Evolutionary conservation across 345 rosid genomes (phyloP).

Genomic region (Hibiscus syriacus): DNA sequence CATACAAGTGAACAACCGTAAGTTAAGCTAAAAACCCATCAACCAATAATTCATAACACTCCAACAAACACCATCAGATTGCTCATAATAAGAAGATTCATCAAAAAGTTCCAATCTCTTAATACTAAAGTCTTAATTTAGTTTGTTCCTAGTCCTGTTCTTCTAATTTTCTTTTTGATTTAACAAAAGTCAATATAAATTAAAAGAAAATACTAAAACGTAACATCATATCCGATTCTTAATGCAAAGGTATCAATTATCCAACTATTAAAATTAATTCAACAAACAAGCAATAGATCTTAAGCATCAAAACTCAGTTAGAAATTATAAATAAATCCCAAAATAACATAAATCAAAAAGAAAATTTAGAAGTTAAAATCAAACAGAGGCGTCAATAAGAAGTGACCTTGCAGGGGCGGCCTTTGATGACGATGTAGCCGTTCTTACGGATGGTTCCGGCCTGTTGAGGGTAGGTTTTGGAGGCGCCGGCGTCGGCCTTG

Average conservation of each 20-base stretch:
- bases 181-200: neutral
- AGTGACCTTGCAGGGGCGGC: constrained; percentile 16
- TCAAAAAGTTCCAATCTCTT: neutral
- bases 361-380: neutral
- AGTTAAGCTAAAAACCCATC: neutral
- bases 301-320: neutral
- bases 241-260: neutral
- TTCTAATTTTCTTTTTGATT: neutral
- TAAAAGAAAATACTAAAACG: neutral
- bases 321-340: too few relatives aligned
- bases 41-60: neutral
- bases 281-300: neutral
- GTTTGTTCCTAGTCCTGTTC: neutral
- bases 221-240: neutral
- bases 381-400: neutral
- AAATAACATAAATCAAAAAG: neutral
- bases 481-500: constrained; percentile 17
- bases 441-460: constrained; percentile 17
- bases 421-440: constrained; percentile 16
- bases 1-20: neutral
- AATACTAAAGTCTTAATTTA: neutral
- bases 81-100: neutral
- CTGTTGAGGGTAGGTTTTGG: constrained; percentile 17
- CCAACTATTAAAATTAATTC: neutral
- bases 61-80: neutral